Evolutionary conservation across 495 filamentous ascomycete genomes (phyloP).

Genomic region (Chaetomium cochliodes): DNA sequence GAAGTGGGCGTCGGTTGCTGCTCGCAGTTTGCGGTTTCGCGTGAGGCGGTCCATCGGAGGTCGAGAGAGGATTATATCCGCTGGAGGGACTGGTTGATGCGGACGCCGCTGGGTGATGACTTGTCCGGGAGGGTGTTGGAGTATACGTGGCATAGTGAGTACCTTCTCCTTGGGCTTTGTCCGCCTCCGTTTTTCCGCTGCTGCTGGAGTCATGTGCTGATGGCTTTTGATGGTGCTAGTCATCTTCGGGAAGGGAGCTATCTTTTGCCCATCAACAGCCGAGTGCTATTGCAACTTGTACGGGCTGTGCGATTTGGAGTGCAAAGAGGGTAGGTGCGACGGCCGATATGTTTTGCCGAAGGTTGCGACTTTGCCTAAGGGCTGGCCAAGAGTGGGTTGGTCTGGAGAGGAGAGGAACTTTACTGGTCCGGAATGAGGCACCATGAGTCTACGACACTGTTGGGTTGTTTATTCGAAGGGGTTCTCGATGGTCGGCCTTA

Average conservation of each 20-base stretch:
- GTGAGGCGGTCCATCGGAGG: slow-evolving; percentile 51
- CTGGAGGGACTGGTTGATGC: slow-evolving; percentile 60
- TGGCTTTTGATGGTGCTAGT: slow-evolving; percentile 22
- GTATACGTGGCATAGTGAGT: slow-evolving; percentile 72
- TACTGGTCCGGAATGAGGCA: slow-evolving; percentile 18
- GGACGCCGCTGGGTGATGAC: slow-evolving; percentile 57
- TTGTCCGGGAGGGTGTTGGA: slow-evolving; percentile 67
- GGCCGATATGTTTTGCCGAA: slow-evolving; percentile 38
- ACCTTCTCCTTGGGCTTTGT: slow-evolving; percentile 21
- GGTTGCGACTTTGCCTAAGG: slow-evolving; percentile 33
- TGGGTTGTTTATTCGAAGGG: not conserved
- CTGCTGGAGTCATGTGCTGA: not conserved
- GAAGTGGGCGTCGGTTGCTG: slow-evolving; percentile 62
- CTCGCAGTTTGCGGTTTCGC: slow-evolving; percentile 66
- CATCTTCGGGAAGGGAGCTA: slow-evolving; percentile 43
- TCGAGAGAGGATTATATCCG: slow-evolving; percentile 53
- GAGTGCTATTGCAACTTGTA: slow-evolving; percentile 66
- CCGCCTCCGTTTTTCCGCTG: not conserved
- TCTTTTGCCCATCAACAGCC: slow-evolving; percentile 56
- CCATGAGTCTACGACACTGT: not conserved
- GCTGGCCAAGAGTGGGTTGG: slow-evolving; percentile 45
- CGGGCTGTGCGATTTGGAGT: slow-evolving; percentile 55
- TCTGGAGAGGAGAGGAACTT: slow-evolving; percentile 33
- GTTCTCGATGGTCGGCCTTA: not conserved
- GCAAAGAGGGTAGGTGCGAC: slow-evolving; percentile 29